Evolutionary conservation across 345 rosid species (phyloP).

Genomic region (Cardamine occulta): DNA sequence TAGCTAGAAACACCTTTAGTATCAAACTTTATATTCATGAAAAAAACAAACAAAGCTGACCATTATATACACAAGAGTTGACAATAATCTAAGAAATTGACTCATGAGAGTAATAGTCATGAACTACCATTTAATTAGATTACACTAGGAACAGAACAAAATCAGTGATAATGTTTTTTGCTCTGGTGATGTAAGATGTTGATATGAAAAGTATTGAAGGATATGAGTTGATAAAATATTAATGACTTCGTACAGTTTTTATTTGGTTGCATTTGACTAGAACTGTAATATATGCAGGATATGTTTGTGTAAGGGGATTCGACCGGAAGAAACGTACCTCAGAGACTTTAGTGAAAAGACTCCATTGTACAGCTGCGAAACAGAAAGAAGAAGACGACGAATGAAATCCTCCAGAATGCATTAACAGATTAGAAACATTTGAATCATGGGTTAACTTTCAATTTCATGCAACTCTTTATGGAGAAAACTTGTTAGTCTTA

Average conservation of each 20-base stretch:
- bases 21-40: conserved; percentile 8
- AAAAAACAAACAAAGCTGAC: background rate
- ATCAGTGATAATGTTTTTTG: background rate
- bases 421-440: background rate
- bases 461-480: conserved; percentile 3
- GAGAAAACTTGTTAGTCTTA: background rate
- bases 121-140: too few relatives aligned
- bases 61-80: background rate
- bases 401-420: background rate
- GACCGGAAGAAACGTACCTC: conserved; percentile 64
- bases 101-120: background rate
- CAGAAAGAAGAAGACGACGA: conserved; percentile 33
- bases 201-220: background rate
- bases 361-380: conserved; percentile 72
- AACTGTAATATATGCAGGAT: conserved; percentile 57
- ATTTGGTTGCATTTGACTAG: background rate
- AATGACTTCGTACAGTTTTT: background rate
- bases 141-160: background rate
- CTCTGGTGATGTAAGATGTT: conserved; percentile 19
- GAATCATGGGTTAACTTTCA: conserved; percentile 5
- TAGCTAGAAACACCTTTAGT: background rate
- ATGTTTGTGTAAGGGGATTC: conserved; percentile 87
- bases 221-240: background rate
- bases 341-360: conserved; percentile 61
- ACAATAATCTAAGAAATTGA: background rate